Base-by-base conservation (phyloP, 2,329 filamentous ascomycete species). In the Neopestalotiopsis sp. region DNA sequence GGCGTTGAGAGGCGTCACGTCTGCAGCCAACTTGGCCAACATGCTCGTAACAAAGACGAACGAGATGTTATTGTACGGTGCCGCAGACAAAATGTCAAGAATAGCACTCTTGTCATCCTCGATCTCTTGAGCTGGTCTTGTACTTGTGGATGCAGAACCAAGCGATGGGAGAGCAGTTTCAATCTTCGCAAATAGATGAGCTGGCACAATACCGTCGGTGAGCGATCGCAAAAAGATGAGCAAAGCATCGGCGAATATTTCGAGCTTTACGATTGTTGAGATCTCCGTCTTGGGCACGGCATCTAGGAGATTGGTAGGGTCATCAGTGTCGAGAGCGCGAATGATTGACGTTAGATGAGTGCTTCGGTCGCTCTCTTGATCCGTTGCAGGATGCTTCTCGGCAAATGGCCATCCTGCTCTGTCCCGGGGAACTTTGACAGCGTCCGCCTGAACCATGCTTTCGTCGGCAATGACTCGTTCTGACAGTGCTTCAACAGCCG, bases 41-140 rank as follows among this genome's bases (percentile, higher is more conserved):
- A 94, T 95, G 9, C 93, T 90, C 0, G 92, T 94, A 17, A 98
- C 83, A 72, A 98, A 94, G 2, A 97, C 92, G 75, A 98, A 97
- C 0, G 92, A 92, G 67, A 97, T 95, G 76, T 94, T 96, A 80
- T 97, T 92, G 64, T 91, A 91, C 0, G 94, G 92, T 0, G 89
- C 86, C 1, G 87, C 84, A 0, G 91, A 88, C 2, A 98, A 85
- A 2, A 91, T 86, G 72, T 98, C 95, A 4, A 97, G 88, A 1
- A 96, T 78, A 3, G 81, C 76, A 0, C 80, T 80, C 75, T 87
- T 89, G 72, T 84, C 81, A 49, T 87, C 81, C 24, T 86, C 81
- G 13, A 74, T 66, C 0, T 71, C 66, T 38, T 77, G 73, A 2
- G 68, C 67, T 1, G 70, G 14, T 2, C 73, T 70, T 0, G 65